Base-by-base conservation (phyloP, 108 stramenopile species). In the Fragilaria crotonensis region DNA sequence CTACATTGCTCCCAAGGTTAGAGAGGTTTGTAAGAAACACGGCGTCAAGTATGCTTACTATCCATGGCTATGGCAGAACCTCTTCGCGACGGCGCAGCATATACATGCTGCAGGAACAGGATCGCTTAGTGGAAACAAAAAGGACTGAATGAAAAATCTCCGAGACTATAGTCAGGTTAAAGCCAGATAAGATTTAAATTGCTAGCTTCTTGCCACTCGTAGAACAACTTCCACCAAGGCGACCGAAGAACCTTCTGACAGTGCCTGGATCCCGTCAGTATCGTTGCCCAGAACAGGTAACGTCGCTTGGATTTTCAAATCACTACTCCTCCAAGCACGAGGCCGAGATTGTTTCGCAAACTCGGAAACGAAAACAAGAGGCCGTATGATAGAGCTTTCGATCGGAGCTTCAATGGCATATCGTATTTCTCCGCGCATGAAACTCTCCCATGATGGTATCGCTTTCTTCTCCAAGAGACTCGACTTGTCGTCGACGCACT, bases 1-100 rank as follows among this genome's bases (percentile, higher is more conserved):
- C 0, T 89, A 75, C 67, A 99, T 99, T 71, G 96, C 98, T 4
- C 97, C 96, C 4, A 95, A 75, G 19, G 96, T 99, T 65, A 84
- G 93, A 47, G 68, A 83, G 56, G 71, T 96, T 31, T 97, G 97
- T 77, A 66, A 82, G 71, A 92, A 97, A 72, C 91, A 93, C 58
- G 85, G 81, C 19, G 96, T 97, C 11, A 71, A 73, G 21, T 99
- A 99, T 67, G 80, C 74, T 0, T 84, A 87, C 56, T 95, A 92
- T 62, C 88, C 90, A 5, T 90, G 80, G 82, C 60, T 91, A 26
- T 71, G 62, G 66, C 72, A 90, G 44, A 95, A 95, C 68, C 64
- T 95, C 54, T 44, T 60, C 23, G 83, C 86, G 4, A 91, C 90
- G 4, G 53, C 87, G 48, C 79, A 71, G 59, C 90, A 95, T 64